Conservation (phyloP, 768 basidiomycete species). For the Kwoniella heveanensis region DNA sequence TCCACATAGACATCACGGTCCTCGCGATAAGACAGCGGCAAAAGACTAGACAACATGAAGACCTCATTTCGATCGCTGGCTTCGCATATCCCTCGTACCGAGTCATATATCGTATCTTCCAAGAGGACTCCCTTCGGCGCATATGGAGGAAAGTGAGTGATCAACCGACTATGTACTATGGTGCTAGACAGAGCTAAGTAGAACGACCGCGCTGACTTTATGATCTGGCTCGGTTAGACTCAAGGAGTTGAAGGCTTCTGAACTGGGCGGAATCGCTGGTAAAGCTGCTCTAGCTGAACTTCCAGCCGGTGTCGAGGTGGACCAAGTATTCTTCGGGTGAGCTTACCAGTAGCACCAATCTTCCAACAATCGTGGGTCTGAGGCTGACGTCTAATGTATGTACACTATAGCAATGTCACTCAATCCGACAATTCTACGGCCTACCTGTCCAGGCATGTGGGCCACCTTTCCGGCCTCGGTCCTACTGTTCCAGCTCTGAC, state of each 20-base stretch:
- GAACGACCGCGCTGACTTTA: neutral
- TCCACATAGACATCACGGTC: too few species aligned
- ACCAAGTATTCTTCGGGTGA: conserved; percentile 58
- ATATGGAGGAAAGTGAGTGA: conserved; percentile 56
- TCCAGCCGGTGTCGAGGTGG: conserved; percentile 55
- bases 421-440: conserved; percentile 57
- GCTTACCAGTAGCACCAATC: too few species aligned
- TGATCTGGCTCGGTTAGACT: conserved; percentile 27
- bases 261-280: conserved; percentile 57
- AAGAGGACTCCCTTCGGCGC: conserved; percentile 58
- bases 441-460: conserved; percentile 58
- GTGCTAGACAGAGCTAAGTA: too few species aligned
- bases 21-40: neutral
- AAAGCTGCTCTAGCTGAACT: conserved; percentile 57
- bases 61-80: conserved; percentile 28
- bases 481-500: conserved; percentile 56
- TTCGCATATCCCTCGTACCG: conserved; percentile 32
- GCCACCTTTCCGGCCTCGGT: conserved; percentile 55
- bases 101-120: conserved; percentile 50
- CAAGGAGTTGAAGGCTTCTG: conserved; percentile 54
- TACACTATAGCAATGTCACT: conserved; percentile 49
- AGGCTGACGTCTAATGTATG: too few species aligned
- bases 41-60: conserved; percentile 17
- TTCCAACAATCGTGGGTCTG: too few species aligned
- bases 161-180: too few species aligned